phyloP scores from a whole-genome alignment of 176 grass and related monocot species.

The Cenchrus purpureus region DNA sequence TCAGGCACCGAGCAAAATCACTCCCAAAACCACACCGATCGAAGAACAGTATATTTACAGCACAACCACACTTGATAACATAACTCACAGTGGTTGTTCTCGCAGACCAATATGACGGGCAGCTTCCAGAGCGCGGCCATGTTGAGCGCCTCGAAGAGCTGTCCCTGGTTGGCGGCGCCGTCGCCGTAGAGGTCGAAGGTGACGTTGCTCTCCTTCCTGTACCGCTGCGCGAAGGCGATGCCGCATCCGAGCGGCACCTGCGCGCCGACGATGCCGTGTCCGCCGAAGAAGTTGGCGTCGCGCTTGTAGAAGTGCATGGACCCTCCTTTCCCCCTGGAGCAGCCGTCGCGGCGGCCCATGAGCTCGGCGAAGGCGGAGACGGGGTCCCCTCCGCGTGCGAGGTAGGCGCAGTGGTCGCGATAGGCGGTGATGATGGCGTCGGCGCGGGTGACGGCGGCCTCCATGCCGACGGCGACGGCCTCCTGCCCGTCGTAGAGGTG shows the following conservation, averaged over 20 bases:
- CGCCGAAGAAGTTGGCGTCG: conserved; percentile 75
- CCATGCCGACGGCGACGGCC: conserved; percentile 80
- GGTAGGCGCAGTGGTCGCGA: conserved; percentile 89
- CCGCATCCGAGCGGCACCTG: conserved; percentile 84
- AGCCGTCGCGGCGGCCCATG: conserved; percentile 76
- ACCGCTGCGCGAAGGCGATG: conserved; percentile 82
- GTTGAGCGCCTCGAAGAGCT: conserved; percentile 98
- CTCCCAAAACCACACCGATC: background rate
- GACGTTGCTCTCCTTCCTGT: conserved; percentile 73
- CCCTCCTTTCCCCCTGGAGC: conserved; percentile 77
- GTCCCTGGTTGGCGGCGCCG: conserved; percentile 88
- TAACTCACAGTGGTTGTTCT: conserved; percentile 92
- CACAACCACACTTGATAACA: background rate
- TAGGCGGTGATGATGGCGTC: conserved; percentile 90
- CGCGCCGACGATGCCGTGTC: conserved; percentile 87
- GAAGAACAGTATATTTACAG: background rate
- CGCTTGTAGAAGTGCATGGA: conserved; percentile 99
- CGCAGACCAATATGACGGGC: conserved; percentile 86
- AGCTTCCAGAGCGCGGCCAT: conserved; percentile 94
- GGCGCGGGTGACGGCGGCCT: conserved; percentile 63
- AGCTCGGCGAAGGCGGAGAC: conserved; percentile 78
- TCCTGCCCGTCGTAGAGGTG: conserved; percentile 98
- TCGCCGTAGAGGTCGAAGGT: conserved; percentile 84
- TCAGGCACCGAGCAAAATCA: background rate
- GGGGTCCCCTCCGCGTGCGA: conserved; percentile 63